Base-by-base conservation (phyloP, 805 yeast genomes). In the Wickerhamomyces rabaulensis region DNA sequence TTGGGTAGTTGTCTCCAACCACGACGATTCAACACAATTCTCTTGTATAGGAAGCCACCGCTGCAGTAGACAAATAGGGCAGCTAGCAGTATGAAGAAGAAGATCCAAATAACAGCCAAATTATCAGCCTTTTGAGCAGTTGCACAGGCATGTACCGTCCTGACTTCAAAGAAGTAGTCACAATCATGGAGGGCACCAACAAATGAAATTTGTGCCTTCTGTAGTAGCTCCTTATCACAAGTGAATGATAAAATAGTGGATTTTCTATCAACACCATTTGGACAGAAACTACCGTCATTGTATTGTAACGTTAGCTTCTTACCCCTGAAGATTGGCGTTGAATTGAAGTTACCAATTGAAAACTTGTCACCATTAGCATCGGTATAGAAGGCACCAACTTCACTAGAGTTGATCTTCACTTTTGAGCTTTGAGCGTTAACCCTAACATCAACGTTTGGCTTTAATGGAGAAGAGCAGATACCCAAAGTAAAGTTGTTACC, bases 61-160 rank as follows among this genome's bases (percentile, higher is more conserved):
- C 73, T 66, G 45, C 71, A 66, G 42, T 68, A 73, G 15, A 73
- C 77, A 2, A 63, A 62, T 6, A 69, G 51, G 1, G 75, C 76
- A 26, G 73, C 66, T 7, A 67, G 51, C 21, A 71, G 51, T 44
- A 84, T 82, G 38, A 79, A 67, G 16, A 79, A 50, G 52, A 85
- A 82, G 42, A 85, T 80, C 70, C 87, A 79, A 44, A 84, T 73
- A 3, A 83, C 80, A 16, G 83, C 82, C 45, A 78, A 64, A 49
- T 84, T 80, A 57, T 82, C 83, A 12, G 74, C 78, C 54, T 80
- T 76, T 43, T 82, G 80, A 9, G 87, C 80, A 1, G 90, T 84
- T 0, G 95, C 87, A 64, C 97, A 89, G 0, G 95, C 96, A 65
- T 83, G 85, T 39, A 87, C 80, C 4, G 95, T 86, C 53, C 89